These are phyloP conservation scores for Amanita pallidorosea DNA, from an alignment of 768 basidiomycete genomes.

Conservation along the genomic window DNA sequence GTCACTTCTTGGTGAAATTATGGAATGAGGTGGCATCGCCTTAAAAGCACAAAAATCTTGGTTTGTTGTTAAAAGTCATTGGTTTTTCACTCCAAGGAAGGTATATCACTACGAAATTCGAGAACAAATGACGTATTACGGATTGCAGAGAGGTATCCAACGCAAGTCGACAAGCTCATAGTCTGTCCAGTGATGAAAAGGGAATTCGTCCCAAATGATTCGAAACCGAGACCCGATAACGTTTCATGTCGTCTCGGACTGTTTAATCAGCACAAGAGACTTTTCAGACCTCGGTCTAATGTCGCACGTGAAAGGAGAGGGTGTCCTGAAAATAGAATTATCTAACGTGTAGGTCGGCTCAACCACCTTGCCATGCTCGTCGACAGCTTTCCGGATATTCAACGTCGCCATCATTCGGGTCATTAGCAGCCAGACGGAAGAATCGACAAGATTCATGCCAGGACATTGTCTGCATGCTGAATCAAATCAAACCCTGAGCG, in stretches of 20 bases:
- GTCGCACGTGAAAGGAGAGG: conserved; percentile 35
- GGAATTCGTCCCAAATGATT: not conserved
- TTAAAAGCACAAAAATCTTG: too few species aligned
- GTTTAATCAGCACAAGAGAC: conserved; percentile 27
- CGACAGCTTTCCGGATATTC: conserved; percentile 39
- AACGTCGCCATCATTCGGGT: conserved; percentile 47
- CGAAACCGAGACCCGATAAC: conserved; percentile 5
- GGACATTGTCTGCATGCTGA: conserved; percentile 41
- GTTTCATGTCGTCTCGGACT: conserved; percentile 6
- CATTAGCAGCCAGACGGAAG: conserved; percentile 49
- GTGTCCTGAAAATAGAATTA: conserved; percentile 52
- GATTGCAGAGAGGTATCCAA: too few species aligned
- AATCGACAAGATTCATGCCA: conserved; percentile 51
- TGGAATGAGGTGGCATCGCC: too few species aligned
- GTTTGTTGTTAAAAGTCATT: too few species aligned
- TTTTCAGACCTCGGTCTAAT: conserved; percentile 40
- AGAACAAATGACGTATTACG: too few species aligned
- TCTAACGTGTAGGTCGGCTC: conserved; percentile 43
- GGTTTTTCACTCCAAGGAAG: too few species aligned
- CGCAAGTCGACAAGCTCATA: too few species aligned
- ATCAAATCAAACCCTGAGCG: not conserved
- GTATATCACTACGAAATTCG: too few species aligned
- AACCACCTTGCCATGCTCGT: conserved; percentile 33
- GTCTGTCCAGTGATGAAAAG: not conserved
- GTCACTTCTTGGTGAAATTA: too few species aligned